Percentiles rank a stretch among this genome's conserved stretches.
Evolutionary conservation across 257 asterid genomes (phyloP).

Genomic region (Lithospermum erythrorhizon): DNA sequence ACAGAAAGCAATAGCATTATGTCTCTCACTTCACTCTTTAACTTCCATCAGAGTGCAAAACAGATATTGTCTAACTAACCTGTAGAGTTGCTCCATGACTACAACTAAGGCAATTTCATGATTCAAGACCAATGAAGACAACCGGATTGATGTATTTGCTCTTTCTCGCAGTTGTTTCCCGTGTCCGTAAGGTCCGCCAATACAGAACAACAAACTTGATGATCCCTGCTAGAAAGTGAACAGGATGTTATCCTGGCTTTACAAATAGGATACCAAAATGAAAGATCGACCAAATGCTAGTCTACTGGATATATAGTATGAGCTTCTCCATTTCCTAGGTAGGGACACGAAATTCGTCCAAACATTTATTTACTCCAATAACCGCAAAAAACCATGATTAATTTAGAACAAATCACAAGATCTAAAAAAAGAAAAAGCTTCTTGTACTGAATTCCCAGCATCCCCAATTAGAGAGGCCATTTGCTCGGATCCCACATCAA

Average conservation of each 20-base stretch:
- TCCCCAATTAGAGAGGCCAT: conserved; percentile 72
- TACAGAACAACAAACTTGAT: conserved; percentile 60
- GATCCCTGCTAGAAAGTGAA: conserved; percentile 36
- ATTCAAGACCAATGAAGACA: conserved; percentile 72
- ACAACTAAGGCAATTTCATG: conserved; percentile 83
- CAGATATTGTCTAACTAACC: conserved; percentile 25
- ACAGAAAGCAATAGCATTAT: background rate
- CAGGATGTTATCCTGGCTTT: conserved; percentile 6
- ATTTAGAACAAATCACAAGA: background rate
- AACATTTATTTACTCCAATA: background rate
- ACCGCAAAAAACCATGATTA: background rate
- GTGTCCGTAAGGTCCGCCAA: conserved; percentile 90
- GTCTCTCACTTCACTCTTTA: background rate
- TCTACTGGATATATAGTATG: background rate
- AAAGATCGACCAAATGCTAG: background rate
- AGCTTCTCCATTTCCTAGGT: background rate
- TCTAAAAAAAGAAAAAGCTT: conserved; percentile 6
- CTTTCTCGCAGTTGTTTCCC: conserved; percentile 57
- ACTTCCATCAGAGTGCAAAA: background rate
- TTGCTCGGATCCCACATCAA: conserved; percentile 47
- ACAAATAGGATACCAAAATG: background rate
- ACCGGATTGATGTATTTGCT: conserved; percentile 48
- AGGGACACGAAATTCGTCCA: background rate
- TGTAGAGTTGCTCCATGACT: conserved; percentile 72
- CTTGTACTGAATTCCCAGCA: conserved; percentile 51